Evolutionary conservation across 75 land plant species (phyloP).

Genomic region (Selaginella tamariscina): DNA sequence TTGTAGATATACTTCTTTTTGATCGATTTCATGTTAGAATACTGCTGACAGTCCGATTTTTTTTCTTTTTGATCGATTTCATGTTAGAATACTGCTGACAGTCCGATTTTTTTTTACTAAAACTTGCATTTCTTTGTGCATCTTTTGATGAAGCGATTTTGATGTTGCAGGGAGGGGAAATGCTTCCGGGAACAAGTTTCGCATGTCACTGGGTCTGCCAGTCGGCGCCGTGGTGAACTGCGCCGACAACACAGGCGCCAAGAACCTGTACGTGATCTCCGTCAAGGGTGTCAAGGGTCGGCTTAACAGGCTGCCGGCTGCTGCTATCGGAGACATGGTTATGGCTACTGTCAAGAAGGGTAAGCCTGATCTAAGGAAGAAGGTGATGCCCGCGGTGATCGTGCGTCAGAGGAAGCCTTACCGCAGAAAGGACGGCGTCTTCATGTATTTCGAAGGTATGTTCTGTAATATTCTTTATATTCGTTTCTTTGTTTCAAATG

Average conservation of each 20-base stretch:
- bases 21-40: no score
- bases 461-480: no score
- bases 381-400: neutral
- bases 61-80: no score
- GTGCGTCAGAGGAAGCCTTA: slow-evolving; percentile 49
- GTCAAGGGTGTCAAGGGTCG: slow-evolving; percentile 38
- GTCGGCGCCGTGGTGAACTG: slow-evolving; percentile 38
- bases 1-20: no score
- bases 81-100: no score
- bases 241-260: slow-evolving; percentile 39
- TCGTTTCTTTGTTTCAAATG: neutral
- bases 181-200: slow-evolving; percentile 38
- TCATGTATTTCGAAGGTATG: slow-evolving; percentile 29
- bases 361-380: slow-evolving; percentile 20
- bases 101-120: no score
- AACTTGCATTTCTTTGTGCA: no score
- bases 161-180: slow-evolving; percentile 43
- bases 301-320: slow-evolving; percentile 27
- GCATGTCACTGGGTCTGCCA: slow-evolving; percentile 32
- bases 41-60: no score
- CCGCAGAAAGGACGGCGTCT: slow-evolving; percentile 50
- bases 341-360: slow-evolving; percentile 42
- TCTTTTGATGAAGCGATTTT: no score
- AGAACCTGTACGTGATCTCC: slow-evolving; percentile 40
- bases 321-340: slow-evolving; percentile 29